Evolutionary conservation across 139 green algal species (phyloP), one percentile per base, ranked within the genome.

Genomic region (Mychonastes homosphaera): DNA sequence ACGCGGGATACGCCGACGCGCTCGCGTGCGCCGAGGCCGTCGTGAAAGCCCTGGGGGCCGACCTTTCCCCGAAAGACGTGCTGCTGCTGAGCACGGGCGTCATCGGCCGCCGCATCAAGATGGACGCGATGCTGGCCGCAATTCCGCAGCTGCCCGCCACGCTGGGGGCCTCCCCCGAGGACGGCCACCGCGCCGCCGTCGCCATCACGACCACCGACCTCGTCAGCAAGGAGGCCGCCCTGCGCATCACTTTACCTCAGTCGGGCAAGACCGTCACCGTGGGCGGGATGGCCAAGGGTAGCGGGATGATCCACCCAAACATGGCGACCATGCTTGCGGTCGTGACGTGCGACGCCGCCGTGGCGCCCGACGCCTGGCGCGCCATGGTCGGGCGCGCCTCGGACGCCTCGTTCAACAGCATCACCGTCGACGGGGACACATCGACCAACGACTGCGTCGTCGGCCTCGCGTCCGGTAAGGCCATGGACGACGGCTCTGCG

Each of bases 251-350:
- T 45, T 45, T 26, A 68, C 27, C 75, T n/a, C n/a, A 67, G 58
- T 53, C 49, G 52, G 60, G 60, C 41, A 30, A 46, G 19, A 48
- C 47, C 0, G 84, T 97, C 26, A 58, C 71, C 13, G 69, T 98
- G 33, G 92, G 92, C 18, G 92, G 92, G 52, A 92, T 96, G 66
- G 83, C 80, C 59, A 98, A 99, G 76, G 92, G 92, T 27, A 89
- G 72, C 5, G 92, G 92, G 43, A 99, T 99, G 92, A 99, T 99
- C 64, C 92, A 99, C 76, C 92, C 92, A 56, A 98, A 99, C 80
- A 99, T 99, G 92, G 92, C 90, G 29, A 99, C 92, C 66, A 97
- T 99, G 86, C 83, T 99, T 30, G 81, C 73, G 0, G 79, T 96
- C 27, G 67, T 98, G n/a, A 98, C 91, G 1, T 91, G 84, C 51